These are phyloP conservation scores for Colletotrichum cereale DNA, from an alignment of 2,329 filamentous ascomycete species.

Conservation along the genomic window DNA sequence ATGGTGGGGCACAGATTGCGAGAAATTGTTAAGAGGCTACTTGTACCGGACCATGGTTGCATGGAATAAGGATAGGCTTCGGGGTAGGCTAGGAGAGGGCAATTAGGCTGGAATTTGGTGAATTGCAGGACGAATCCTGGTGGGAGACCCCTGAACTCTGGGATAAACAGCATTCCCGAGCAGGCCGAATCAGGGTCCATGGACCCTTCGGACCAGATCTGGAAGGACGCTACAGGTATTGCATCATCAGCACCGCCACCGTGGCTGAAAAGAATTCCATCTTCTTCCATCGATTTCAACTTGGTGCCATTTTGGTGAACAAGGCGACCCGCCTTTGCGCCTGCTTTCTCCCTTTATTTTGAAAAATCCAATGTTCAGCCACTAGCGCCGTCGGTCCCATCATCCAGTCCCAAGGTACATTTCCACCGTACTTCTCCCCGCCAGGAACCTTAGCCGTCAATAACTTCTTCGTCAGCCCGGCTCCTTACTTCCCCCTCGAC, in stretches of 20 bases:
- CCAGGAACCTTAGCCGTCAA: slow-evolving; percentile 37
- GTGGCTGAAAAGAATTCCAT: slow-evolving; percentile 43
- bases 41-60: neutral
- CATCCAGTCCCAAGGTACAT: slow-evolving; percentile 37
- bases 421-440: slow-evolving; percentile 37
- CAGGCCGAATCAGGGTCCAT: slow-evolving; percentile 30
- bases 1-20: slow-evolving; percentile 15
- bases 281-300: slow-evolving; percentile 41
- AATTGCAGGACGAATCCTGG: neutral
- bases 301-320: slow-evolving; percentile 35
- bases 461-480: slow-evolving; percentile 37
- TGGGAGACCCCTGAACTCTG: slow-evolving; percentile 8
- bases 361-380: slow-evolving; percentile 40
- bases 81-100: slow-evolving; percentile 12
- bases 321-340: slow-evolving; percentile 40
- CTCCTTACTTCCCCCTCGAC: slow-evolving; percentile 10
- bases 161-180: slow-evolving; percentile 5
- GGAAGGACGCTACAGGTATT: slow-evolving; percentile 26
- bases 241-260: slow-evolving; percentile 42
- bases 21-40: slow-evolving; percentile 35
- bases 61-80: slow-evolving; percentile 23
- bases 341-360: slow-evolving; percentile 40
- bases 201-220: slow-evolving; percentile 31
- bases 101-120: slow-evolving; percentile 11
- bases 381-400: slow-evolving; percentile 30